These are phyloP conservation scores for Hypomontagnella monticulosa DNA, from an alignment of 495 filamentous ascomycete genomes.

Conservation along the genomic window DNA sequence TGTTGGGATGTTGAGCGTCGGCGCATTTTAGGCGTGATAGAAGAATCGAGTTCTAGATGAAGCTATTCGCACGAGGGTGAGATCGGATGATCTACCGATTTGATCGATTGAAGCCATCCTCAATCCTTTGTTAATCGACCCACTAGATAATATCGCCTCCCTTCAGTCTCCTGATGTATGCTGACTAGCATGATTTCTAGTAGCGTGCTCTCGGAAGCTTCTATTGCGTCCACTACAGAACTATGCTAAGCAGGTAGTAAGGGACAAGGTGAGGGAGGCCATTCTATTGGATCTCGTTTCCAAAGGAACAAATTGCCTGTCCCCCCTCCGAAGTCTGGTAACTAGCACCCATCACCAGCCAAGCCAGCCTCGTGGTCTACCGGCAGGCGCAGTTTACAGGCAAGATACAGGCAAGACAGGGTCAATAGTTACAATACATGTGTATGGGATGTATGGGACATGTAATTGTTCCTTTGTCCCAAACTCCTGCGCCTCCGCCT, in stretches of 20 bases:
- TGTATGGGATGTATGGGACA: no score
- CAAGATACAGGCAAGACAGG: constrained; percentile 8
- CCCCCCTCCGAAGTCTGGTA: constrained; percentile 1
- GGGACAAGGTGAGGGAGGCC: neutral
- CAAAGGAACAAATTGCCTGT: constrained; percentile 26
- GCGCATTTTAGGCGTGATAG: neutral
- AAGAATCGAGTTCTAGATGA: constrained; percentile 27
- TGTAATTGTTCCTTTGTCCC: constrained; percentile 27
- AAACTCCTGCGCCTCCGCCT: constrained; percentile 13
- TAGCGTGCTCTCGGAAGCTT: constrained; percentile 1
- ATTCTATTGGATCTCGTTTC: constrained; percentile 29
- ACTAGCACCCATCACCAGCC: constrained; percentile 27
- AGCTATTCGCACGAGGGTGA: constrained; percentile 26
- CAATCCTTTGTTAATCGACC: constrained; percentile 23
- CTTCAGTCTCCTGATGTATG: constrained; percentile 32
- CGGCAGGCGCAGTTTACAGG: constrained; percentile 31
- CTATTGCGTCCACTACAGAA: constrained; percentile 12
- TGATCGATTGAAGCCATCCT: constrained; percentile 23
- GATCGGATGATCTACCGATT: constrained; percentile 36
- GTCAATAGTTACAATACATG: neutral
- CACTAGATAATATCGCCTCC: constrained; percentile 20
- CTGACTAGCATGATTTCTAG: constrained; percentile 14
- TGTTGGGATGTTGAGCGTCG: neutral
- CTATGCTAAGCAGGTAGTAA: no score
- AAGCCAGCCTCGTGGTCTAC: constrained; percentile 24